Conservation (phyloP, 441 rosid genomes). For the Caryocar brasiliense region DNA sequence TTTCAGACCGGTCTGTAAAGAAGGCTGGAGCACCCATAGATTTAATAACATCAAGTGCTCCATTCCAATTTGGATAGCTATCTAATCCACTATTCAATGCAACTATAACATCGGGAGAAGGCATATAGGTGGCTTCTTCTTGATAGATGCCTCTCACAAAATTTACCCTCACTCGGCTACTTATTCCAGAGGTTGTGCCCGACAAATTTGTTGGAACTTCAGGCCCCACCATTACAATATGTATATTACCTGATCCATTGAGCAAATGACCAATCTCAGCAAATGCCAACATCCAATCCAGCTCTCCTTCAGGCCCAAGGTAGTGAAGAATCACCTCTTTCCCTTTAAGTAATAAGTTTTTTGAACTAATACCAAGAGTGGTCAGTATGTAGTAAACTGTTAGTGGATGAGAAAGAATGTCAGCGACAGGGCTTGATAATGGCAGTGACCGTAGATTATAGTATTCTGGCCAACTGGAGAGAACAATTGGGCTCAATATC, state of each 20-base stretch:
- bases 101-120: slow-evolving; percentile 30
- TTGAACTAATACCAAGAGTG: slow-evolving; percentile 29
- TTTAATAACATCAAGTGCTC: slow-evolving; percentile 32
- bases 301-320: slow-evolving; percentile 41
- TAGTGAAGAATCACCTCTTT: slow-evolving; percentile 37
- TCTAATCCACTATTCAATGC: slow-evolving; percentile 32
- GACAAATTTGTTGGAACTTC: slow-evolving; percentile 36
- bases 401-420: slow-evolving; percentile 35
- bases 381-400: slow-evolving; percentile 31
- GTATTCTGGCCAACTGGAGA: slow-evolving; percentile 43
- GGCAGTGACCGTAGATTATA: slow-evolving; percentile 33
- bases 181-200: slow-evolving; percentile 39
- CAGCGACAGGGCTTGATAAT: slow-evolving; percentile 38
- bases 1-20: slow-evolving; percentile 35
- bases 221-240: slow-evolving; percentile 40
- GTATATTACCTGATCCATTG: slow-evolving; percentile 35
- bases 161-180: slow-evolving; percentile 37
- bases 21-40: slow-evolving; percentile 29
- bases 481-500: slow-evolving; percentile 30
- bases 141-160: slow-evolving; percentile 36
- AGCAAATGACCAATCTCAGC: slow-evolving; percentile 37
- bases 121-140: slow-evolving; percentile 35
- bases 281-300: slow-evolving; percentile 44
- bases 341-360: slow-evolving; percentile 32
- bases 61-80: slow-evolving; percentile 24